A percentile compares a stretch with the other conserved stretches of the same genome.
Evolutionary conservation across 1,284 basidiomycete species (phyloP).

Genomic region (Rhodotorula sp.): DNA sequence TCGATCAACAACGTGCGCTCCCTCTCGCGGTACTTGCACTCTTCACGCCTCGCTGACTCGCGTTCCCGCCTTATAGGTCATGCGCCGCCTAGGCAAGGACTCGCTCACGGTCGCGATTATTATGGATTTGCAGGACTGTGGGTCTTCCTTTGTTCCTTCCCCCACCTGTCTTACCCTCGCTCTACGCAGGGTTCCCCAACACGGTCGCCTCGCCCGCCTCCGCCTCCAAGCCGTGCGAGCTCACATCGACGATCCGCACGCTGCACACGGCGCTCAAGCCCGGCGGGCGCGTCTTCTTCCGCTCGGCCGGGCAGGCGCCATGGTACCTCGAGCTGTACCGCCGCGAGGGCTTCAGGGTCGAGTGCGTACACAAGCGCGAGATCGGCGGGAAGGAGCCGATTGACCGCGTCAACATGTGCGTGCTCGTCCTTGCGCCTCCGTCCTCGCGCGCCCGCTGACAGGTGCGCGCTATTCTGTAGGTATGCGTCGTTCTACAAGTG

Average conservation of each 20-base stretch:
- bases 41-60: background rate
- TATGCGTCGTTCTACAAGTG: slow-evolving; percentile 54
- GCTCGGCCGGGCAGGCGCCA: slow-evolving; percentile 68
- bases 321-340: slow-evolving; percentile 71
- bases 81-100: slow-evolving; percentile 52
- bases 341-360: slow-evolving; percentile 58
- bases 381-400: slow-evolving; percentile 54
- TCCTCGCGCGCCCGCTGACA: too few species aligned
- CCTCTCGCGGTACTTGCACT: slow-evolving; percentile 1
- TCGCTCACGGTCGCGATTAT: slow-evolving; percentile 68
- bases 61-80: slow-evolving; percentile 55
- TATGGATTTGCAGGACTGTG: slow-evolving; percentile 77
- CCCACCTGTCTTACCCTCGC: too few species aligned
- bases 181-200: slow-evolving; percentile 58
- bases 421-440: slow-evolving; percentile 24
- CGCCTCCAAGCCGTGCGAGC: slow-evolving; percentile 46
- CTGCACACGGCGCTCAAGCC: slow-evolving; percentile 63
- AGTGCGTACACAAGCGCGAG: slow-evolving; percentile 48
- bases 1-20: slow-evolving; percentile 68
- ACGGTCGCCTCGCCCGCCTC: slow-evolving; percentile 52
- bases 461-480: slow-evolving; percentile 26
- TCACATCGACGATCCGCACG: slow-evolving; percentile 57
- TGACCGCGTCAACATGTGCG: slow-evolving; percentile 67
- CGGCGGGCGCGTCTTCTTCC: slow-evolving; percentile 69
- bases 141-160: slow-evolving; percentile 30